Evolutionary conservation across 1,139 yeast genomes (phyloP).

Genomic region (Zhuliangozyma parablackwelliae): DNA sequence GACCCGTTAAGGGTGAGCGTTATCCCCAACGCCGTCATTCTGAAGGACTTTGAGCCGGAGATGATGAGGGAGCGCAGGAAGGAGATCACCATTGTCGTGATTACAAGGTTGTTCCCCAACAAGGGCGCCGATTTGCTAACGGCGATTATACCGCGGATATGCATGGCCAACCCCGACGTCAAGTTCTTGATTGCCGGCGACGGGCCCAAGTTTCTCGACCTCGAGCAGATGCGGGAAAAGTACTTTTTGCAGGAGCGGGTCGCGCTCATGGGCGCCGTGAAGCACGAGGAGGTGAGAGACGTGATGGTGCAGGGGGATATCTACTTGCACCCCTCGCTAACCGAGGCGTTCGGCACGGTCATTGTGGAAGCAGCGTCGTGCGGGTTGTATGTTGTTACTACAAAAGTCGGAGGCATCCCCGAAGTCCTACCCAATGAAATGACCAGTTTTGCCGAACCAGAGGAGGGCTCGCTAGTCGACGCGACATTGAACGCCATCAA

Average conservation of each 20-base stretch:
- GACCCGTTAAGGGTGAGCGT: conserved; percentile 80
- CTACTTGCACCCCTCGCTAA: conserved; percentile 86
- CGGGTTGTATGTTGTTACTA: conserved; percentile 89
- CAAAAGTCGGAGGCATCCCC: conserved; percentile 96
- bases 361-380: conserved; percentile 97
- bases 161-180: conserved; percentile 59
- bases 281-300: conserved; percentile 89
- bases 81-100: conserved; percentile 77
- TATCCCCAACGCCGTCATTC: conserved; percentile 92
- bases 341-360: conserved; percentile 98
- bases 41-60: conserved; percentile 73
- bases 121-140: conserved; percentile 91
- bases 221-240: conserved; percentile 92
- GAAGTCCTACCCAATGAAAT: conserved; percentile 91
- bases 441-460: conserved; percentile 88
- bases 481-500: conserved; percentile 66
- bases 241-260: conserved; percentile 85
- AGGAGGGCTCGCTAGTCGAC: conserved; percentile 70
- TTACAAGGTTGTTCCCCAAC: conserved; percentile 88
- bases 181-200: conserved; percentile 90
- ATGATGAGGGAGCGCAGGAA: conserved; percentile 10
- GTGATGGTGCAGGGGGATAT: conserved; percentile 94
- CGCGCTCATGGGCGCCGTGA: conserved; percentile 76
- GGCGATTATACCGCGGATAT: conserved; percentile 82
- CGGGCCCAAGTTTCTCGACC: conserved; percentile 90